Evolutionary conservation across 148 eudicot genomes (phyloP), one percentile per base, ranked within the genome.

Genomic region (Dianthus caryophyllus): DNA sequence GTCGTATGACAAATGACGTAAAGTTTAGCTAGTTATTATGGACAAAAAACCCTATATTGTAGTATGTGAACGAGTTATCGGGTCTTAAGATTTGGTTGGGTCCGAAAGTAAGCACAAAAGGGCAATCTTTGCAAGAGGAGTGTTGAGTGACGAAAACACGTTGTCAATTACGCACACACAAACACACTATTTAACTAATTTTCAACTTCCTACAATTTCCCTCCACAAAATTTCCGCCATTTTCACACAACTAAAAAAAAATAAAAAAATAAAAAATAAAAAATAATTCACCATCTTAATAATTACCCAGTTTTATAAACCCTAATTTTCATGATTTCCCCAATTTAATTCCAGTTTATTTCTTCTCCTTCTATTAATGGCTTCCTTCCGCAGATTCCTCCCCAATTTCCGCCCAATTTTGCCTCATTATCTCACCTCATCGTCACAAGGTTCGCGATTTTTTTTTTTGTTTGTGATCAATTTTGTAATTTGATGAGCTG

Each of bases 361-460:
- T 62, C 38, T 64, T 20, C 66, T 47, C 56, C 27, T 2, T 31
- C 30, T 26, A 9, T 10, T 47, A 16, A 68, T 68, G 74, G 50
- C 73, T 54, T 41, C 62, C 30, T 16, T 64, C 9, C 75, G 74
- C 60, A 59, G 51, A 22, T 52, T 75, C 21, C 62, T 27, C 9
- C 78, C 66, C 27, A 20, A 61, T 65, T 41, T 39, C 71, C 29
- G 66, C 20, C 36, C 48, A 0, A 38, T 60, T 49, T 22, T 2
- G n/a, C 9, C 57, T 49, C 31, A 38, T 27, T n/a, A 38, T 39
- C 68, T 5, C 53, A 49, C 18, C 60, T 2, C 49, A 48, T 25
- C 69, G 14, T 1, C 43, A 9, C 36, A 64, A 69, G 78, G 78
- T 75, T 8, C 22, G n/a, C 26, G 46, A n/a, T 51, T 65, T 36